Base-by-base conservation (phyloP, 805 yeast species). In the Pichia heedii region DNA sequence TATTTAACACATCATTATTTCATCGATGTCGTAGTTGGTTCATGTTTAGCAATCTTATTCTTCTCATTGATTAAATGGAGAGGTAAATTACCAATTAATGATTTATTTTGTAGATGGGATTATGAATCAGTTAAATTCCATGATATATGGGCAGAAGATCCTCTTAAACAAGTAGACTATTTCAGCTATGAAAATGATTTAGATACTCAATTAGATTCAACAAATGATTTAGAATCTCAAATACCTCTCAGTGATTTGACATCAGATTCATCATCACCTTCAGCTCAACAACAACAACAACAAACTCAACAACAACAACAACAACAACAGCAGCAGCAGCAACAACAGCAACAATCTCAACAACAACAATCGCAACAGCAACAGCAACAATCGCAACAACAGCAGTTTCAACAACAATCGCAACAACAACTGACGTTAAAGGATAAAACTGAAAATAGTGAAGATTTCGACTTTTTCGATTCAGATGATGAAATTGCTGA, bases 1-100 rank as follows among this genome's bases (percentile, higher is more conserved):
- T 90, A 90, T 63, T 72, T 90, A 56, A 90, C 97, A 0, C 98
- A 90, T 64, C 98, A 90, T 65, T 90, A 90, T 62, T 93, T 93
- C 57, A 78, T 90, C 47, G 97, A 90, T 60, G 75, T 90, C 42
- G 85, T 86, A 56, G 90, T 86, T n/a, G 98, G 98, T 20, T 90
- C 96, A 2, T 73, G 79, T n/a, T 69, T 93, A 44, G 79, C 95
- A 0, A 73, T 80, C 47, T 61, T 74, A 15, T 79, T 84, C 27
- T 89, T 86, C 62, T 71, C 74, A 48, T 74, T 79, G 53, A 78
- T 86, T 42, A 80, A 79, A 58, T 76, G 81, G 54, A 73, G 71
- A 46, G 57, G 47, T 63, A 86, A 60, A 93, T 95, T 22, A 56
- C 74, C 40, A 62, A 67, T 37, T 71, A 59, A 63, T 19, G 56